Evolutionary conservation across 495 filamentous ascomycete species (phyloP).

Genomic region (Clohesyomyces aquaticus): DNA sequence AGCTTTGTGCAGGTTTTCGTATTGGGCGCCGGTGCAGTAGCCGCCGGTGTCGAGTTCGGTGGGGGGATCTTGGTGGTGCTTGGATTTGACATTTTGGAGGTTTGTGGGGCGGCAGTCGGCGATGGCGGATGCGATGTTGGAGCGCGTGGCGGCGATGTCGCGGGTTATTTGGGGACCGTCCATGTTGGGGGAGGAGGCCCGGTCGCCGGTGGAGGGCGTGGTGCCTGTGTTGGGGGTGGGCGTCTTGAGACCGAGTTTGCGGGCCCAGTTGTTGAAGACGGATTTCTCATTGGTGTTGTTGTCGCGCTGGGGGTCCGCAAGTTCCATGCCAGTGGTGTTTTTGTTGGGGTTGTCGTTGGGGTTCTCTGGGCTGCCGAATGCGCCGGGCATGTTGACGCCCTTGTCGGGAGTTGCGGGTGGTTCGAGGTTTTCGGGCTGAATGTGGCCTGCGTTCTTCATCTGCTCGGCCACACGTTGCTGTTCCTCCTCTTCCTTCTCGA

Average conservation of each 20-base stretch:
- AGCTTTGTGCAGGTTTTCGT: slow-evolving; percentile 76
- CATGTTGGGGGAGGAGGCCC: too few relatives aligned
- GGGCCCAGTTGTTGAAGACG: slow-evolving; percentile 31
- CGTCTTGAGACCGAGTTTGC: slow-evolving; percentile 32
- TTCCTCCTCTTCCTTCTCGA: slow-evolving; percentile 68
- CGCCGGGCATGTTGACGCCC: slow-evolving; percentile 37
- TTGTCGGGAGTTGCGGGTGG: slow-evolving; percentile 48
- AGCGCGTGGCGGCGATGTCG: slow-evolving; percentile 33
- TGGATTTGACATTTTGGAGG: slow-evolving; percentile 26
- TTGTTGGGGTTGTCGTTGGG: too few relatives aligned
- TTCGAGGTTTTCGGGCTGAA: slow-evolving; percentile 43
- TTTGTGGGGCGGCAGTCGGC: slow-evolving; percentile 78
- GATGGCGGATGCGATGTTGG: slow-evolving; percentile 77
- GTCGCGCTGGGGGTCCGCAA: background rate
- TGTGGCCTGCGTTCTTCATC: slow-evolving; percentile 48
- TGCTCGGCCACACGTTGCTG: slow-evolving; percentile 68
- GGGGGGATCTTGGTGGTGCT: slow-evolving; percentile 37
- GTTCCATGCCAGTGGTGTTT: too few relatives aligned
- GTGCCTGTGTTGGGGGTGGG: too few relatives aligned
- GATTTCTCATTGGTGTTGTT: slow-evolving; percentile 43
- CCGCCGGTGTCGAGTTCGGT: slow-evolving; percentile 76
- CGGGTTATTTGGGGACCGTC: slow-evolving; percentile 57
- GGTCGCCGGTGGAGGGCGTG: too few relatives aligned
- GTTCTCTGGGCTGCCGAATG: slow-evolving; percentile 36
- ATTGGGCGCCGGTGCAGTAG: slow-evolving; percentile 83